Conservation (phyloP, 2,329 filamentous ascomycete genomes). For the Polychaeton citri region DNA sequence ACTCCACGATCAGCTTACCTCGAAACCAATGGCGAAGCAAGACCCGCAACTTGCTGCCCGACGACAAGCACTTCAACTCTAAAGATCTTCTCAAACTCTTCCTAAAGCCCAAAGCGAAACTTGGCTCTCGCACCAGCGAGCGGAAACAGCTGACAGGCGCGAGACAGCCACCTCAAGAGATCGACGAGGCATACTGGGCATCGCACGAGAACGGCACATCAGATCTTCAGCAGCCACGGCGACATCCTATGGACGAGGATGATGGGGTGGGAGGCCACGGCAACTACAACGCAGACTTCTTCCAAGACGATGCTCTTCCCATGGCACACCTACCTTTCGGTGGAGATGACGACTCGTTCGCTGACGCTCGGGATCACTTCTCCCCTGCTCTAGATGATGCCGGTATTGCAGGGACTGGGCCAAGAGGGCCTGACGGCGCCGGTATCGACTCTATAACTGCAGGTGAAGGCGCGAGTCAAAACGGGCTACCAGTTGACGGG, state of each 20-base stretch:
- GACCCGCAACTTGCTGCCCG: slow-evolving; percentile 79
- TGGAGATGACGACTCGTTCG: slow-evolving; percentile 58
- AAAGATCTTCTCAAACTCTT: slow-evolving; percentile 80
- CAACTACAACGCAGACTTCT: slow-evolving; percentile 95
- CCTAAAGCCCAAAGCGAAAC: slow-evolving; percentile 81
- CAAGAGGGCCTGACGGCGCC: slow-evolving; percentile 16
- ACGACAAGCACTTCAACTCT: slow-evolving; percentile 97
- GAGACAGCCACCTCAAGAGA: slow-evolving; percentile 43
- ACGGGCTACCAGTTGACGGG: slow-evolving; percentile 25
- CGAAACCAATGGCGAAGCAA: slow-evolving; percentile 96
- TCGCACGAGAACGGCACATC: slow-evolving; percentile 41
- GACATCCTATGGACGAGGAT: slow-evolving; percentile 25
- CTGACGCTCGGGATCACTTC: slow-evolving; percentile 68
- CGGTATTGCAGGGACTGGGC: slow-evolving; percentile 17
- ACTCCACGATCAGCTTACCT: slow-evolving; percentile 68
- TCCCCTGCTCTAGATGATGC: slow-evolving; percentile 48
- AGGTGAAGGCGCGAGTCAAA: slow-evolving; percentile 26
- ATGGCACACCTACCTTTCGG: slow-evolving; percentile 36
- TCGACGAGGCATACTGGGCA: slow-evolving; percentile 96
- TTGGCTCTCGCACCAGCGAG: slow-evolving; percentile 49
- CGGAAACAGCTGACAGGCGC: slow-evolving; percentile 12
- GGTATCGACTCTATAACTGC: slow-evolving; percentile 22
- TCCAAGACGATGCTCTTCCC: slow-evolving; percentile 72
- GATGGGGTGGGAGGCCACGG: slow-evolving; percentile 52
- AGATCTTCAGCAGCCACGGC: slow-evolving; percentile 17